Evolutionary conservation across 129 eudicot genomes (phyloP).

Genomic region (sunflower (Helianthus annuus)): DNA sequence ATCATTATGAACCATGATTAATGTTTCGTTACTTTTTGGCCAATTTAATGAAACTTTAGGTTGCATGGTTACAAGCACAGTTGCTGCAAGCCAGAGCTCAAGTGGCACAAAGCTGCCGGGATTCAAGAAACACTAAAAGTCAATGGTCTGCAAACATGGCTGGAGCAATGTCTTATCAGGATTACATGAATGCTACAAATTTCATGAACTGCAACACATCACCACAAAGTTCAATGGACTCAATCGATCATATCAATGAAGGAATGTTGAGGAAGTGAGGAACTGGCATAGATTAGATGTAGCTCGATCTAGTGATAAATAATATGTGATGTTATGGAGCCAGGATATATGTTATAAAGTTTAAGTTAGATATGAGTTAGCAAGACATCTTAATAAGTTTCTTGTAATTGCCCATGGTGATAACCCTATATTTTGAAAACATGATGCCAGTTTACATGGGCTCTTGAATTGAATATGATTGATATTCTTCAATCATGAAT

Average conservation of each 20-base stretch:
- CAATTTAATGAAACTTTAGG: constrained; percentile 38
- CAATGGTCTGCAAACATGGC: constrained; percentile 46
- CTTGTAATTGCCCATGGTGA: too few species aligned
- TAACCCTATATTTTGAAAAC: too few species aligned
- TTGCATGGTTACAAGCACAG: constrained; percentile 84
- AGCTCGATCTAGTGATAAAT: constrained; percentile 25
- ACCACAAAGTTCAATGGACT: constrained; percentile 61
- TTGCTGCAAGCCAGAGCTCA: constrained; percentile 80
- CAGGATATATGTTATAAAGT: constrained; percentile 1
- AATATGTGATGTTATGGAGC: constrained; percentile 17
- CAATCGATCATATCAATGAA: constrained; percentile 49
- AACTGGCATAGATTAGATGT: constrained; percentile 30
- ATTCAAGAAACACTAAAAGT: constrained; percentile 44
- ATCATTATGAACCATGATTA: too few species aligned
- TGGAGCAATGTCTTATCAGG: constrained; percentile 26
- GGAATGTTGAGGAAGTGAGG: constrained; percentile 78
- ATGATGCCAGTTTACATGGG: too few species aligned
- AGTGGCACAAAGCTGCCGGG: constrained; percentile 44
- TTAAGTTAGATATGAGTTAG: too few species aligned
- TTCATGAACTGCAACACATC: constrained; percentile 42
- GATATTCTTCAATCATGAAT: too few species aligned
- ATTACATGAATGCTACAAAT: constrained; percentile 30
- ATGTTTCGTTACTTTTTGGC: neutral
- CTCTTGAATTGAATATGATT: too few species aligned
- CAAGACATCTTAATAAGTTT: too few species aligned